Percentiles rank a stretch among this genome's conserved stretches.
Conservation (phyloP, 192 early-diverging fungal genomes). For the Gamsiella multidivaricata region DNA sequence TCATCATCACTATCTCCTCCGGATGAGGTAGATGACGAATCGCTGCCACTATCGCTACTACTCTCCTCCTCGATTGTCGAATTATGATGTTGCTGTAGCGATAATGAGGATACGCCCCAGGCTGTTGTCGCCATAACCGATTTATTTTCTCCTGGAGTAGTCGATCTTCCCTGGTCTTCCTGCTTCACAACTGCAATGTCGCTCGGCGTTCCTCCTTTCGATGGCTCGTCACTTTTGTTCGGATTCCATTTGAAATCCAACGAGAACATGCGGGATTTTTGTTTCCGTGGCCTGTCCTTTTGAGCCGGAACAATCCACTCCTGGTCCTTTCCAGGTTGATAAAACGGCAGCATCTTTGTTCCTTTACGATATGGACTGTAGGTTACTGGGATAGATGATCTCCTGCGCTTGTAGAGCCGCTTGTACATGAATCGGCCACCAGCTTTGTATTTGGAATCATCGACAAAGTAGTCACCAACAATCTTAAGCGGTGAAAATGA, state of each 20-base stretch:
- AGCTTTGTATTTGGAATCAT: conserved; percentile 46
- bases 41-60: conserved; percentile 32
- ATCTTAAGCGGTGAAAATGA: conserved; percentile 47
- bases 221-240: neutral
- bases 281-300: conserved; percentile 10
- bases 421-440: conserved; percentile 40
- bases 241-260: conserved; percentile 11
- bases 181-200: neutral
- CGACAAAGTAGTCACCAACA: conserved; percentile 37
- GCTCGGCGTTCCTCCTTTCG: neutral
- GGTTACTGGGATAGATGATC: conserved; percentile 1
- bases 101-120: conserved; percentile 16
- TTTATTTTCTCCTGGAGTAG: neutral
- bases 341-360: conserved; percentile 35
- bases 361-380: conserved; percentile 6
- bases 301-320: conserved; percentile 35
- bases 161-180: neutral
- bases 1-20: conserved; percentile 35
- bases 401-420: conserved; percentile 38
- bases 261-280: conserved; percentile 12
- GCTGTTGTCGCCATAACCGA: neutral
- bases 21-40: conserved; percentile 22
- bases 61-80: conserved; percentile 3
- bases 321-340: conserved; percentile 48
- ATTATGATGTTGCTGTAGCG: conserved; percentile 10